phyloP scores from a whole-genome alignment of 2,329 filamentous ascomycete genomes.

The Alternaria arborescens region DNA sequence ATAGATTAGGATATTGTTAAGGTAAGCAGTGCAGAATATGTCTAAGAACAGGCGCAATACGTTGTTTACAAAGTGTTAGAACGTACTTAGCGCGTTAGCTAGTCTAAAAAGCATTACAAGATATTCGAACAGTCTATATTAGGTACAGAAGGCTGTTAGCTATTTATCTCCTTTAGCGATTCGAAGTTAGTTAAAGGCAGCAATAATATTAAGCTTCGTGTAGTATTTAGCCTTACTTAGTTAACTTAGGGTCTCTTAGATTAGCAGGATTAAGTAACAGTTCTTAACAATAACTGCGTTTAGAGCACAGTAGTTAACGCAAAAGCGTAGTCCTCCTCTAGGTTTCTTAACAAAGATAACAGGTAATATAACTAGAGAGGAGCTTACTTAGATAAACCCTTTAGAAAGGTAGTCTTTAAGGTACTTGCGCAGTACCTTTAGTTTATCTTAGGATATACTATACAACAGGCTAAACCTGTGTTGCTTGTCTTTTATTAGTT shows the following conservation, averaged over 20 bases:
- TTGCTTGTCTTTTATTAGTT: neutral
- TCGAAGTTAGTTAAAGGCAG: neutral
- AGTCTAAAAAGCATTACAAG: neutral
- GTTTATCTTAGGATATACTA: slow-evolving; percentile 1
- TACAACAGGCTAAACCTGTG: neutral
- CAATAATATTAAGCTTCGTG: slow-evolving; percentile 7
- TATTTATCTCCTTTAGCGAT: neutral
- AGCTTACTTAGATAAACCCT: neutral
- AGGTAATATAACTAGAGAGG: neutral
- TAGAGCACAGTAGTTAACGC: too few relatives aligned
- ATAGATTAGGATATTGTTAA: neutral
- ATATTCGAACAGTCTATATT: slow-evolving; percentile 2
- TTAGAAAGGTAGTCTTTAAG: neutral
- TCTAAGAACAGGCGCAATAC: neutral
- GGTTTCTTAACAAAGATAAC: slow-evolving; percentile 5
- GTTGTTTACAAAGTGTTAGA: neutral
- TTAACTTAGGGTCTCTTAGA: too few relatives aligned
- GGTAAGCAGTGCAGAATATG: neutral
- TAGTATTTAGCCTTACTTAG: slow-evolving; percentile 1
- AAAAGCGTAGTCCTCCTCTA: too few relatives aligned
- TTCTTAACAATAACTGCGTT: too few relatives aligned
- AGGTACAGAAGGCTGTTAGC: neutral
- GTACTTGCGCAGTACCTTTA: neutral
- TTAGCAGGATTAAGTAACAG: too few relatives aligned
- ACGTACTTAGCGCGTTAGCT: neutral